A percentile compares a stretch with the other conserved stretches of the same genome.
phyloP scores from a whole-genome alignment of 2,329 filamentous ascomycete species.

The Cryphonectria nitschkei region DNA sequence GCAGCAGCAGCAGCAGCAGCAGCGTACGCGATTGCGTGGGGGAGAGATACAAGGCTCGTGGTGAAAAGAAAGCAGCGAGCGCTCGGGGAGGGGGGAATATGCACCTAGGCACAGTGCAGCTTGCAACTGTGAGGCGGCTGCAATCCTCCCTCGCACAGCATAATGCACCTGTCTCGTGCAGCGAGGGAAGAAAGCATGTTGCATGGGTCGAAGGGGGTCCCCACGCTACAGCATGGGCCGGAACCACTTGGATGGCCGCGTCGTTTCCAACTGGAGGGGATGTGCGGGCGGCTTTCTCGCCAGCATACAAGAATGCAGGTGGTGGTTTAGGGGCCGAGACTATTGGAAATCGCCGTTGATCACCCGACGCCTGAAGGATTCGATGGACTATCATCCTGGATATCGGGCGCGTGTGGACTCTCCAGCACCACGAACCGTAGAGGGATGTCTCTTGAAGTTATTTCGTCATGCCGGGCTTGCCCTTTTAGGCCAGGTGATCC shows the following conservation, averaged over 20 bases:
- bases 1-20: slow-evolving; percentile 8
- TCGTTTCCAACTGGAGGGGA: slow-evolving; percentile 27
- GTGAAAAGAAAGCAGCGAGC: neutral
- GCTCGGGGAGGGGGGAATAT: neutral
- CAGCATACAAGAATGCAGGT: slow-evolving; percentile 28
- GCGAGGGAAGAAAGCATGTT: slow-evolving; percentile 11
- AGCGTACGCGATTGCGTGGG: neutral
- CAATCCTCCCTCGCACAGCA: slow-evolving; percentile 9
- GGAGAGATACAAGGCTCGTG: neutral
- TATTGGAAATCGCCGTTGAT: slow-evolving; percentile 28
- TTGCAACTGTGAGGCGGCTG: slow-evolving; percentile 8
- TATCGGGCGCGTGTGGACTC: neutral
- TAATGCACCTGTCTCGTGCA: slow-evolving; percentile 27
- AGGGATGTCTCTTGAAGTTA: slow-evolving; percentile 18
- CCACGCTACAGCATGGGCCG: slow-evolving; percentile 27
- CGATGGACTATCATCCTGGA: slow-evolving; percentile 16
- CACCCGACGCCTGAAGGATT: slow-evolving; percentile 25
- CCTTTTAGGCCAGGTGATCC: slow-evolving; percentile 17
- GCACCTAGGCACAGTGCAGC: slow-evolving; percentile 19
- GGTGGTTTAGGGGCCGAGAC: slow-evolving; percentile 28
- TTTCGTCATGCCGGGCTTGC: slow-evolving; percentile 13
- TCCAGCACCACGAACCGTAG: neutral
- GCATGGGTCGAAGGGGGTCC: slow-evolving; percentile 26
- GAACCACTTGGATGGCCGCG: slow-evolving; percentile 25
- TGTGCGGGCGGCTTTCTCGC: slow-evolving; percentile 29